phyloP scores from a whole-genome alignment of 2,329 filamentous ascomycete species.

The Lachnellula hyalina region DNA sequence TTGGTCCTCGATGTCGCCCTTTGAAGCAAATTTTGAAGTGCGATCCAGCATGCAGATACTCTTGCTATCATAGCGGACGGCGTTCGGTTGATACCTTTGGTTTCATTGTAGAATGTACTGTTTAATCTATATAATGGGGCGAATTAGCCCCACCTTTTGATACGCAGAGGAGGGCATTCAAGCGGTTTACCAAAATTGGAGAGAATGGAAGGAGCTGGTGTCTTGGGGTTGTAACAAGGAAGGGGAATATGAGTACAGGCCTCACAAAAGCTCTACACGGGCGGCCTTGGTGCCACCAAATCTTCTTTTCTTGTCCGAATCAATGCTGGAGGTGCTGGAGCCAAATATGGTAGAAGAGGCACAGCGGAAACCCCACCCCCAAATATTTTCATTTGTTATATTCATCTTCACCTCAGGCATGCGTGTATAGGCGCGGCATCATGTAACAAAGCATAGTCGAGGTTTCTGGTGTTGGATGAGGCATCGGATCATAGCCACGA shows the following conservation, averaged over 20 bases:
- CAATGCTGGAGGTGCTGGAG: conserved; percentile 3
- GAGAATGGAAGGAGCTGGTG: conserved; percentile 4
- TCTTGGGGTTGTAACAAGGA: conserved; percentile 1
- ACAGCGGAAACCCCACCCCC: conserved; percentile 1
- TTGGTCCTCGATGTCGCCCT: conserved; percentile 90
- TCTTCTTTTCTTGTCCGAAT: conserved; percentile 18
- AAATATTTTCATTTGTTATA: conserved; percentile 27
- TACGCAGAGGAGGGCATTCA: conserved; percentile 11
- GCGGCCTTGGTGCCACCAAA: conserved; percentile 17
- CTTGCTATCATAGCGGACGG: conserved; percentile 35
- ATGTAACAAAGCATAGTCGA: conserved; percentile 25
- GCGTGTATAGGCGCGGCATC: conserved; percentile 17
- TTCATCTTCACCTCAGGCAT: conserved; percentile 22
- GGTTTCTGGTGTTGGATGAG: conserved; percentile 10
- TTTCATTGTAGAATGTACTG: conserved; percentile 36
- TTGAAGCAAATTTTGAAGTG: conserved; percentile 38
- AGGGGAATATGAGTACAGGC: conserved; percentile 10
- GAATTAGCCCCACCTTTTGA: conserved; percentile 22
- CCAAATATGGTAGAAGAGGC: not conserved
- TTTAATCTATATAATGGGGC: conserved; percentile 35
- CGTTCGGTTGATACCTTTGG: conserved; percentile 35
- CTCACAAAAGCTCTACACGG: conserved; percentile 11
- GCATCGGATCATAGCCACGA: conserved; percentile 11
- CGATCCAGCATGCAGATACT: conserved; percentile 29
- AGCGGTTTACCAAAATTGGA: conserved; percentile 21